Evolutionary conservation across 305 asterid species (phyloP), one percentile per base, ranked within the genome.

Genomic region (Coffea humblotiana): DNA sequence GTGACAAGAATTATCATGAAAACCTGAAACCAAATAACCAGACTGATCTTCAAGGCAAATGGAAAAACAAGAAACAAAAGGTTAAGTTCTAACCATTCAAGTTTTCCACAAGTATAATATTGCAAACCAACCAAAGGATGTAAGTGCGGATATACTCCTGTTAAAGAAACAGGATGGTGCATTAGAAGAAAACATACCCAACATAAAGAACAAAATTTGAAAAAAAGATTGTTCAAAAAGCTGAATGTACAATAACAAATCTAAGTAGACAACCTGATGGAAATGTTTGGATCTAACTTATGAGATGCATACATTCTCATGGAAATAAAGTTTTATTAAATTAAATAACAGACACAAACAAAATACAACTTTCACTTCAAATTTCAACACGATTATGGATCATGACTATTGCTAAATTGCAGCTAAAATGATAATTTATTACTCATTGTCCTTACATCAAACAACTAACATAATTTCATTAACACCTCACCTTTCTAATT

Each of bases 51-150:
- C 75, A 77, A 71, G 54, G 77, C 29, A 10, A 75, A 51, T 65
- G 75, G 68, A 35, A 45, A 45, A 69, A 21, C 49, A 70, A 54
- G 68, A 67, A 71, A 19, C 0, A 45, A 76, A 45, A 84, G 60
- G 76, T 68, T 54, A 61, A 27, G 27, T 19, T 82, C 90, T 82
- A 80, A 96, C 99, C 99, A 96, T 90, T 96, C 98, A 32, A 96
- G 94, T 86, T 93, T 96, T 71, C 99, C 99, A 61, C 97, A 91
- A 71, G 87, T 92, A 82, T 93, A 91, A 78, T 91, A 87, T 71
- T 96, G 98, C 89, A 94, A 91, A 68, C 99, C 99, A 35, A 91
- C 90, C 90, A 94, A 83, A 40, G 99, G 98, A 86, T 94, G 95
- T 78, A 78, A 84, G n/a, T 84, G 86, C 79, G 93, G 97, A 84